A percentile compares a stretch with the other conserved stretches of the same genome.
These are phyloP conservation scores for Saksenaea oblongispora DNA, from an alignment of 371 early-diverging fungal species.

Conservation along the genomic window DNA sequence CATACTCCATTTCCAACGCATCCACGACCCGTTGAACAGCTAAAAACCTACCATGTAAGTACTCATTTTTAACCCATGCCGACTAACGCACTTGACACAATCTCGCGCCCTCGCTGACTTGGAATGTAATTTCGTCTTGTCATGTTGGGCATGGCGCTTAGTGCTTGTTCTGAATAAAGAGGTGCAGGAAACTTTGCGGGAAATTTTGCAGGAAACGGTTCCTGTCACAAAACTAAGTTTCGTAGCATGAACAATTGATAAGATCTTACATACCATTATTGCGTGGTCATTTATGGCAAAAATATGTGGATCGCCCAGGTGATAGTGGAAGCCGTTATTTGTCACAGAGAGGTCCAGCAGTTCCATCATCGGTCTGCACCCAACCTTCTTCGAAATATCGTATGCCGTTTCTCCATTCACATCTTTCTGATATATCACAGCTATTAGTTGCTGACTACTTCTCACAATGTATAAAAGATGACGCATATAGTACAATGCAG, in stretches of 20 bases:
- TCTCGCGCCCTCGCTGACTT: conserved; percentile 53
- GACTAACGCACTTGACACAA: conserved; percentile 52
- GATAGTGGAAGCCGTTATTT: background rate
- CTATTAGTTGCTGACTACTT: conserved; percentile 56
- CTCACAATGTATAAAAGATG: conserved; percentile 72
- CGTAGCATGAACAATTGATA: background rate
- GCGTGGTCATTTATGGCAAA: background rate
- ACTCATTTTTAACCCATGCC: background rate
- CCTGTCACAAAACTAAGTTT: background rate
- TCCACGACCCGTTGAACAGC: conserved; percentile 73
- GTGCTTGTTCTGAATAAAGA: background rate
- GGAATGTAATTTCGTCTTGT: conserved; percentile 12
- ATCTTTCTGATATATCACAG: conserved; percentile 86
- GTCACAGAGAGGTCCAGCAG: conserved; percentile 38
- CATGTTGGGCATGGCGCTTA: background rate
- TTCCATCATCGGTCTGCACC: conserved; percentile 72
- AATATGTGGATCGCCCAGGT: background rate
- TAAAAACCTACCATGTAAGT: conserved; percentile 12
- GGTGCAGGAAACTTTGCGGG: background rate
- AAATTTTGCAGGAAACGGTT: background rate
- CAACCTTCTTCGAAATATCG: conserved; percentile 82
- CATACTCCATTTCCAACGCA: conserved; percentile 67
- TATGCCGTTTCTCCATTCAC: conserved; percentile 89
- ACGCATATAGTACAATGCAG: conserved; percentile 88
- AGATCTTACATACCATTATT: background rate